These are phyloP conservation scores for Mariannaea elegans DNA, from an alignment of 2,329 filamentous ascomycete species.

Conservation along the genomic window DNA sequence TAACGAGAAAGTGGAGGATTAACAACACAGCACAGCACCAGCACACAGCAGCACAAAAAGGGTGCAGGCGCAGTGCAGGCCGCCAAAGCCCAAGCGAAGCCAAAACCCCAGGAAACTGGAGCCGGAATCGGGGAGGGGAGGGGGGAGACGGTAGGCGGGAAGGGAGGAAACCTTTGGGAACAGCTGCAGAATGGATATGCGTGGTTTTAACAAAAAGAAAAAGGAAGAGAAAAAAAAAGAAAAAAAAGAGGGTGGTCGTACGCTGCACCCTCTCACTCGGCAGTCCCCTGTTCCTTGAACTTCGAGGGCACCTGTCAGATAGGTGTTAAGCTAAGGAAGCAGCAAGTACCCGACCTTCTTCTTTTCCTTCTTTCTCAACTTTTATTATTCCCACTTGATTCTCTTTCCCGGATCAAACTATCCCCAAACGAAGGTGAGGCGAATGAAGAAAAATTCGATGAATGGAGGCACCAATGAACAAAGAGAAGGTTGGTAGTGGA, in stretches of 20 bases:
- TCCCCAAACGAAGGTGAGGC: constrained; percentile 12
- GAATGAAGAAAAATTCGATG: neutral
- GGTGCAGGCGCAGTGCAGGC: neutral
- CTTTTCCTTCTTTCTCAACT: neutral
- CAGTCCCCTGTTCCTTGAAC: neutral
- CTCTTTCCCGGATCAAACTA: neutral
- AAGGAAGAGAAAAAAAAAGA: no score
- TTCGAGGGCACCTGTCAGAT: neutral
- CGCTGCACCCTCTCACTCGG: constrained; percentile 5
- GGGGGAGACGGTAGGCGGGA: neutral
- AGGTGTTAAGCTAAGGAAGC: neutral
- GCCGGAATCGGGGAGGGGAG: constrained; percentile 2
- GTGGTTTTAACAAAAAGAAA: constrained; percentile 25
- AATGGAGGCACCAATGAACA: neutral
- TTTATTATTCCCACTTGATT: neutral
- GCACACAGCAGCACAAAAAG: neutral
- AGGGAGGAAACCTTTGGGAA: constrained; percentile 17
- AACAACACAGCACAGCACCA: constrained; percentile 15
- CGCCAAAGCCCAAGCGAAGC: constrained; percentile 5
- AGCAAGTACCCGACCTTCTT: constrained; percentile 1
- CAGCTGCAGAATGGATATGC: constrained; percentile 24
- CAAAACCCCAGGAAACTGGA: neutral
- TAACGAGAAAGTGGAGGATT: neutral
- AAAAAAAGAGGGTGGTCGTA: no score
- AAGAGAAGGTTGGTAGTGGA: constrained; percentile 20